Evolutionary conservation across 1,284 basidiomycete species (phyloP), one percentile per base, ranked within the genome.

Genomic region (Ganoderma boninense): DNA sequence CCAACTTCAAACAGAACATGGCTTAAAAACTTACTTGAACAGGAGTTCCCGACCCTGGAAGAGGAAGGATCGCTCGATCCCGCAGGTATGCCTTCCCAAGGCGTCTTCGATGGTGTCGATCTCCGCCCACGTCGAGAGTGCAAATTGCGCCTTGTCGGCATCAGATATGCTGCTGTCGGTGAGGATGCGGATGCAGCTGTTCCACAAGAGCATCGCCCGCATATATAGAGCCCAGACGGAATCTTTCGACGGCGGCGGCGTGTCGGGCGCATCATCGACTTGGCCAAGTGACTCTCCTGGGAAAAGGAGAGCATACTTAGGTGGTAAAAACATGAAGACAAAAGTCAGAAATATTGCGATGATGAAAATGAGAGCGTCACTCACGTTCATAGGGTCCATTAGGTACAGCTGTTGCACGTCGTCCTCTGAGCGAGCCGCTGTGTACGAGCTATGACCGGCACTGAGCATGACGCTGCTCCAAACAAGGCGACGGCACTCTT

Each of bases 201-300:
- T 88, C 92, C 92, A 94, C 42, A 94, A 81, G 20, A 94, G 80
- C 81, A 90, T 89, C 5, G 86, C 84, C 59, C 92, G 88, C 74
- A 90, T 87, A 76, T 91, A 89, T 62, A 94, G 80, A 20, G 90
- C 91, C 92, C 91, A 94, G 23, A 93, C 83, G 2, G 89, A 90
- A 64, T 91, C 87, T 76, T 91, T 91, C 7, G 85, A 83, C 2
- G 85, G 65, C 49, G 78, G 71, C 35, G 80, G 69, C 52, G 75
- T 66, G 18, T 80, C 65, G 57, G 72, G 56, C 32, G 69, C 52
- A 62, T 80, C 79, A 35, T 72, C 69, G 20, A 62, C 62, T 32
- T 60, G 52, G n/a, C 66, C 64, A 35, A 89, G 78, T 11, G 86
- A 84, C 78, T 93, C 92, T 18, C 90, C 92, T 2, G 91, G 90